Evolutionary conservation across 2,329 filamentous ascomycete genomes (phyloP), one percentile per base, ranked within the genome.

Genomic region (Elsinoe ampelina): DNA sequence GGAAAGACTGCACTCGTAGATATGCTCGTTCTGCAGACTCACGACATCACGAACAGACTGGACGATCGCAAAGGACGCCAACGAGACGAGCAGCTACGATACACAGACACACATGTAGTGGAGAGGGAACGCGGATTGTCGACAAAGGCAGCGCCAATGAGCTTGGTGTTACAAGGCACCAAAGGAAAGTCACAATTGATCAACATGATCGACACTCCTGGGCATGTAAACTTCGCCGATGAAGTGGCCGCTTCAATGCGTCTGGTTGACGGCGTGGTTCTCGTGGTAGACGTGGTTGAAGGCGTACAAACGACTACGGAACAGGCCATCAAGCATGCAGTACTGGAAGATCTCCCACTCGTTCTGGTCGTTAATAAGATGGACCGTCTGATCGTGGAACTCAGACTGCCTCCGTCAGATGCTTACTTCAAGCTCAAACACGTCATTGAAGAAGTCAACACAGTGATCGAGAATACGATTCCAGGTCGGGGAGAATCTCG

Each of bases 391-490:
- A 95, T 98, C 60, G 73, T 98, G 45, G 93, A 98, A 73, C 77
- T 98, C 52, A 95, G 95, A 70, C 79, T 98, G 12, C 93, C 93
- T 1, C 93, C 93, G 1, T 89, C 85, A 62, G 93, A 98, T 68
- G 93, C 93, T 11, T 98, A 98, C 74, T 97, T 96, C 79, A 98
- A 98, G 77, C 78, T 98, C 56, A 97, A 96, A 74, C 91, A 97
- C 70, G 90, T 96, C n/a, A 83, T 98, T 55, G 93, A 98, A 71
- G 89, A 97, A 72, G 91, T 98, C 71, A 98, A 98, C 73, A 95
- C 89, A 1, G 77, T 93, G 63, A 97, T 98, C 65, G 89, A 95
- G 68, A 90, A 87, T 68, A 86, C 87, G 2, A 78, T 90, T 26
- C 92, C 93, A 3, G 86, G 89, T 1, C 82, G 83, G 64, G 90